These are phyloP conservation scores for Sporothrix variecibatus DNA, from an alignment of 2,329 filamentous ascomycete genomes.

Conservation along the genomic window DNA sequence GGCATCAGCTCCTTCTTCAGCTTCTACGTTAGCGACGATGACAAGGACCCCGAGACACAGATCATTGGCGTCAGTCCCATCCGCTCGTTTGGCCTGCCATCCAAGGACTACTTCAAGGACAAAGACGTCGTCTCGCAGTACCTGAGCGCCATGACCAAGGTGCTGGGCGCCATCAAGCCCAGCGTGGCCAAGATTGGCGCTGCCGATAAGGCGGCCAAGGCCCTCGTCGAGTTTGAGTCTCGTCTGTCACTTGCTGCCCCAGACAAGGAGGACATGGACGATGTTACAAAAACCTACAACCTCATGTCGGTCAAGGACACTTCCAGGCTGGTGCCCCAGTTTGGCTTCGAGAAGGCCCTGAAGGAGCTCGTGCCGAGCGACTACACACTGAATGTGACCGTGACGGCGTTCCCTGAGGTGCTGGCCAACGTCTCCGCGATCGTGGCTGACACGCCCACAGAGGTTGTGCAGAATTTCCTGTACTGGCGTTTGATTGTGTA, in stretches of 20 bases:
- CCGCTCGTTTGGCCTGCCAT: slow-evolving; percentile 59
- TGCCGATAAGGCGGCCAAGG: slow-evolving; percentile 36
- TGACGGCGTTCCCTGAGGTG: slow-evolving; percentile 62
- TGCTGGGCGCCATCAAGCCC: slow-evolving; percentile 40
- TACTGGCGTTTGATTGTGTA: slow-evolving; percentile 63
- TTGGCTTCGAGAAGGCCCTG: slow-evolving; percentile 57
- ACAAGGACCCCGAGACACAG: slow-evolving; percentile 43
- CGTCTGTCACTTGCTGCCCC: slow-evolving; percentile 23
- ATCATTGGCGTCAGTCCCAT: slow-evolving; percentile 47
- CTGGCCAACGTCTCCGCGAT: slow-evolving; percentile 59
- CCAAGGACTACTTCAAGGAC: slow-evolving; percentile 62
- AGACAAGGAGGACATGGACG: slow-evolving; percentile 28
- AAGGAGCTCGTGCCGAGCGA: slow-evolving; percentile 52
- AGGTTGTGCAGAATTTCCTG: slow-evolving; percentile 63
- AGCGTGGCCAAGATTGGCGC: slow-evolving; percentile 31
- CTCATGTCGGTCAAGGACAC: slow-evolving; percentile 60
- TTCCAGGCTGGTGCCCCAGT: slow-evolving; percentile 55
- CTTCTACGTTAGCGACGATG: slow-evolving; percentile 45
- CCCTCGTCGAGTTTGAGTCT: slow-evolving; percentile 33
- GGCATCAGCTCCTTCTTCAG: slow-evolving; percentile 45
- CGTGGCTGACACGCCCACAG: slow-evolving; percentile 53
- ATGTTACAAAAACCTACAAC: slow-evolving; percentile 61
- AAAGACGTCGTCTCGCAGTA: slow-evolving; percentile 55
- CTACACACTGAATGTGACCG: slow-evolving; percentile 54
- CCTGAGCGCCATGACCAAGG: slow-evolving; percentile 45